phyloP scores from a whole-genome alignment of 768 basidiomycete species.

The Leccinum rimulosum region DNA sequence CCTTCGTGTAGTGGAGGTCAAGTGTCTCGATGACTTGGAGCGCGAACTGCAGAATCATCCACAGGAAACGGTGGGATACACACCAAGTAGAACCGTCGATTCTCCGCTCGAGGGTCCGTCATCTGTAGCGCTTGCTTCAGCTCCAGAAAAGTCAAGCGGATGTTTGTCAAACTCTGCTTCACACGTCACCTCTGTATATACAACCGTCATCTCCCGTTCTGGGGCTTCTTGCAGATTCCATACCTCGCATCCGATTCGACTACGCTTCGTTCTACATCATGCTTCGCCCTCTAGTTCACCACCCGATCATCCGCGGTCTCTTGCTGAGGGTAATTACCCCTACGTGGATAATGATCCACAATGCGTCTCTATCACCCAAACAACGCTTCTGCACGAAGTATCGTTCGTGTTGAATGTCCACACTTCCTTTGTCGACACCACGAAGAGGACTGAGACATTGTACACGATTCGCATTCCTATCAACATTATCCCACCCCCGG shows the following conservation, averaged over 20 bases:
- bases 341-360: constrained; percentile 58
- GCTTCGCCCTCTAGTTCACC: constrained; percentile 50
- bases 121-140: constrained; percentile 21
- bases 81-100: constrained; percentile 15
- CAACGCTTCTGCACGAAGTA: constrained; percentile 80
- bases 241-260: constrained; percentile 63
- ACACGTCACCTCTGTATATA: constrained; percentile 42
- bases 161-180: constrained; percentile 41
- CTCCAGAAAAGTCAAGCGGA: constrained; percentile 31
- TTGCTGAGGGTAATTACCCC: constrained; percentile 42
- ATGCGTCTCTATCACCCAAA: constrained; percentile 75
- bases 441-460: constrained; percentile 64
- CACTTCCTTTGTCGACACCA: constrained; percentile 73
- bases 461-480: constrained; percentile 68
- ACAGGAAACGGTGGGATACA: constrained; percentile 16
- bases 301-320: constrained; percentile 41
- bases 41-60: constrained; percentile 32
- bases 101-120: constrained; percentile 32
- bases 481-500: constrained; percentile 67
- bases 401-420: constrained; percentile 73
- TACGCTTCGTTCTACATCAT: constrained; percentile 80
- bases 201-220: constrained; percentile 70
- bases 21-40: constrained; percentile 38
- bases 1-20: constrained; percentile 60
- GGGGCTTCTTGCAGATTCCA: constrained; percentile 94